Evolutionary conservation across 2,329 filamentous ascomycete species (phyloP), one percentile per base, ranked within the genome.

Genomic region (Xylariaceae sp.): DNA sequence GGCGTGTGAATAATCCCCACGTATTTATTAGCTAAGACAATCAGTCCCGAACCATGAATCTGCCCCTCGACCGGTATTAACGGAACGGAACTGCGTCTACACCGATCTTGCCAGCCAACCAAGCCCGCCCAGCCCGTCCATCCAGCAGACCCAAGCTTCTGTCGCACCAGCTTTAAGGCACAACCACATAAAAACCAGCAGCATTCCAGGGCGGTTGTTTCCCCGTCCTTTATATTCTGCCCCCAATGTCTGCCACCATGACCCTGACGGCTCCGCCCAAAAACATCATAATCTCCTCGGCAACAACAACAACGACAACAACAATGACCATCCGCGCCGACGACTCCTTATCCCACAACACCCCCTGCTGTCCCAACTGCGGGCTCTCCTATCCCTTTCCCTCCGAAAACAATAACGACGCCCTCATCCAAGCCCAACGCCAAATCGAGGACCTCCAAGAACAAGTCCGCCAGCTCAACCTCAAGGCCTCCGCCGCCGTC

Each of bases 381-480:
- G 81, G 81, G 64, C 74, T 73, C 66, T 69, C 73, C 53, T 69
- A 79, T 53, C 51, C 68, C 57, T 64, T 71, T 47, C 59, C 73
- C 49, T 58, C 69, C 58, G 34, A 65, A 64, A 70, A 76, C 37
- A 68, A 75, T 5, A 74, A 75, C 49, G 61, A 69, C 35, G 76
- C 78, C 51, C 80, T 87, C 37, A 74, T 78, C 34, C 75, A 77
- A 57, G 80, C 85, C 57, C 82, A 86, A 70, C 76, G 80, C 62
- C 80, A 84, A 69, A 87, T 90, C 68, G 76, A 80, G 63, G 87
- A 91, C 68, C 79, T 93, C 50, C 84, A 92, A 73, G 80, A 82
- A 42, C 88, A 92, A 69, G 84, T 92, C 56, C 80, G 82, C 58
- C 74, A 85, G 56, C 80, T 92, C 60, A 90, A 86, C 72, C 80